Evolutionary conservation across 148 eudicot genomes (phyloP), one percentile per base, ranked within the genome.

Genomic region (Talinum fruticosum): DNA sequence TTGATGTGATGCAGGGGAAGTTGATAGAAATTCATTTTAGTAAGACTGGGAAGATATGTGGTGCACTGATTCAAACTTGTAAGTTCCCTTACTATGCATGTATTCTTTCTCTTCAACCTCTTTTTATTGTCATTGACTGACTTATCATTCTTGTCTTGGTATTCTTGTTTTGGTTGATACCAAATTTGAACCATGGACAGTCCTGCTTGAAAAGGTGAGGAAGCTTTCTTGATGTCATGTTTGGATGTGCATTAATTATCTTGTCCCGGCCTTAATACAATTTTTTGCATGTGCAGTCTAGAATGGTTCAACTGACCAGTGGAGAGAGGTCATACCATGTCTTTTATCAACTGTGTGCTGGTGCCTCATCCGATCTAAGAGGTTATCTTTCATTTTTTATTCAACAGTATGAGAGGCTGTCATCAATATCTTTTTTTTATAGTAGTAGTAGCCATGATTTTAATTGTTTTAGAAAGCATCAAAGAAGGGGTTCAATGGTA

Each of bases 271-370:
- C 67, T 79, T 71, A 74, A 75, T 57, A 67, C 54, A 59, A 62
- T 61, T 81, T 83, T 29, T 32, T 79, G 59, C 34, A 44, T 85
- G 75, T 76, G 83, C 97, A 96, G 99, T 93, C 99, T 51, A 89
- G 99, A 88, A 97, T 93, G 74, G 93, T 91, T 76, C 99, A 93
- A 78, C 86, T 96, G 76, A 80, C 89, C 75, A 83, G 67, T 59
- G 97, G 95, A 53, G 97, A 96, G 79, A 87, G 99, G 84, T 93
- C 99, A 10, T 96, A 93, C 87, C 99, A 96, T 82, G 84, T 93
- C 57, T 93, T 96, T 80, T 96, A 96, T 82, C 99, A 91, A 83
- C 97, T 96, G 34, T 96, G 99, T 76, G 89, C 95, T 68, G 99
- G 99, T 59, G 97, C 95, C 80, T 81, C 99, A 78, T 79, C 97